Percentiles rank a stretch among this genome's conserved stretches.
Evolutionary conservation across 371 early-diverging fungal species (phyloP).

Genomic region (Basidiobolus meristosporus): DNA sequence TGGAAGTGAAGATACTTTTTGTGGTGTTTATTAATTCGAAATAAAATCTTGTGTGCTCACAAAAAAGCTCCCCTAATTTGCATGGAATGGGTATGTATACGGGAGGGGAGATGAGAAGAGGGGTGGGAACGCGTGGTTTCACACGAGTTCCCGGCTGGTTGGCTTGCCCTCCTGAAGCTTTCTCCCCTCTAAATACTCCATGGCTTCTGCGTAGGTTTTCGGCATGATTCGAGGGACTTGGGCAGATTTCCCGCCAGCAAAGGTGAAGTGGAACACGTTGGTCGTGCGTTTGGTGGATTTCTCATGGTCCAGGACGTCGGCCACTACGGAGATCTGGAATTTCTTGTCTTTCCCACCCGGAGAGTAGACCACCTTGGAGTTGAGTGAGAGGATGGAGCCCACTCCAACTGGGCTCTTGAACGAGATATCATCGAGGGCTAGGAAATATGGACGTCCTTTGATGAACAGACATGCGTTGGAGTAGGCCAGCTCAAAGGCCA

Average conservation of each 20-base stretch:
- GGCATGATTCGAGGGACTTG: slow-evolving; percentile 54
- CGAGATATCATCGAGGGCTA: slow-evolving; percentile 72
- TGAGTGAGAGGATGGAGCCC: slow-evolving; percentile 55
- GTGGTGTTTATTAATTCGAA: too few species aligned
- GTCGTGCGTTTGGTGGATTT: slow-evolving; percentile 34
- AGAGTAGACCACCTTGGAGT: slow-evolving; percentile 49
- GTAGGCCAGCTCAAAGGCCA: too few species aligned
- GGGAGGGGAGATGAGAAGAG: too few species aligned
- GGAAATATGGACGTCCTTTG: slow-evolving; percentile 17
- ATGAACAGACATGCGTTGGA: neutral
- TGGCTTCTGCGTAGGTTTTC: slow-evolving; percentile 51
- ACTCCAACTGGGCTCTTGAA: slow-evolving; percentile 81
- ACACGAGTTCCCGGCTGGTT: too few species aligned
- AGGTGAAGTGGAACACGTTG: slow-evolving; percentile 74
- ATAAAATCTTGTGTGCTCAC: too few species aligned
- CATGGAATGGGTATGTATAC: too few species aligned
- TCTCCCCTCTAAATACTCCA: slow-evolving; percentile 54
- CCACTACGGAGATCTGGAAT: slow-evolving; percentile 56
- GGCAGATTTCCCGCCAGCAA: too few species aligned
- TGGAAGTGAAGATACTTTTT: too few species aligned
- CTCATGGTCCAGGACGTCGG: slow-evolving; percentile 57
- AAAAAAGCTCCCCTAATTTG: too few species aligned
- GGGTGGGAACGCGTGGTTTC: too few species aligned
- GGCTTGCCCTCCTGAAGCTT: too few species aligned
- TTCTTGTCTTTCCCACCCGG: slow-evolving; percentile 20